These are phyloP conservation scores for Neofusicoccum umdonicola DNA, from an alignment of 2,329 filamentous ascomycete species.

Conservation along the genomic window DNA sequence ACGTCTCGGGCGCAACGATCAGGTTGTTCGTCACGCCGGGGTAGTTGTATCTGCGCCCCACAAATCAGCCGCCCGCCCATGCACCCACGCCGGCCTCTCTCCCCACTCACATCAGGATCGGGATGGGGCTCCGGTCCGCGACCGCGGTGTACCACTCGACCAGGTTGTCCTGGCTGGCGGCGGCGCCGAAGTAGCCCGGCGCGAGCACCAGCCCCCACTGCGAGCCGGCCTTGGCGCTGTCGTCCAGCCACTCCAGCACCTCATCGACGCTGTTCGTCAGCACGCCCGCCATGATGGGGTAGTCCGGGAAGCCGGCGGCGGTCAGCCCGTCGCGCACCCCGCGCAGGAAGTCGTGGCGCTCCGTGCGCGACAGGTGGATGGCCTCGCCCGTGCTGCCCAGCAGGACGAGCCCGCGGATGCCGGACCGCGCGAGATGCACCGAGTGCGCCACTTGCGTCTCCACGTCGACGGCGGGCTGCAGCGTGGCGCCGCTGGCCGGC, in stretches of 20 bases:
- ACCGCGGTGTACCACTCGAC: constrained; percentile 53
- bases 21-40: constrained; percentile 64
- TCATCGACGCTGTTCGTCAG: constrained; percentile 58
- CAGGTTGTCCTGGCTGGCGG: constrained; percentile 7
- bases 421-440: constrained; percentile 55
- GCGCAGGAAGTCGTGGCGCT: constrained; percentile 51
- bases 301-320: constrained; percentile 51
- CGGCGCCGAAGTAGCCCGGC: constrained; percentile 9
- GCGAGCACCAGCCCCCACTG: constrained; percentile 59
- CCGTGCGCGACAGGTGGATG: constrained; percentile 53
- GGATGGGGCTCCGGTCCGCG: constrained; percentile 56
- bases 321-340: constrained; percentile 52
- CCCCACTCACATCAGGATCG: constrained; percentile 53
- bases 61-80: too few species aligned
- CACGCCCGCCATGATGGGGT: constrained; percentile 59
- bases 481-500: constrained; percentile 24
- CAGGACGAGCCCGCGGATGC: constrained; percentile 57
- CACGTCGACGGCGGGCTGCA: constrained; percentile 48
- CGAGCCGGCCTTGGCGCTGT: constrained; percentile 51
- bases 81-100: background rate
- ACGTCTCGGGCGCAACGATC: constrained; percentile 53
- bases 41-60: constrained; percentile 52
- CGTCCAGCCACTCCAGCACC: constrained; percentile 52
- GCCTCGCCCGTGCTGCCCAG: constrained; percentile 62
- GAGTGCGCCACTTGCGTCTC: constrained; percentile 54